These are phyloP conservation scores for Fusarium temperatum DNA, from an alignment of 2,329 filamentous ascomycete species.

Conservation along the genomic window DNA sequence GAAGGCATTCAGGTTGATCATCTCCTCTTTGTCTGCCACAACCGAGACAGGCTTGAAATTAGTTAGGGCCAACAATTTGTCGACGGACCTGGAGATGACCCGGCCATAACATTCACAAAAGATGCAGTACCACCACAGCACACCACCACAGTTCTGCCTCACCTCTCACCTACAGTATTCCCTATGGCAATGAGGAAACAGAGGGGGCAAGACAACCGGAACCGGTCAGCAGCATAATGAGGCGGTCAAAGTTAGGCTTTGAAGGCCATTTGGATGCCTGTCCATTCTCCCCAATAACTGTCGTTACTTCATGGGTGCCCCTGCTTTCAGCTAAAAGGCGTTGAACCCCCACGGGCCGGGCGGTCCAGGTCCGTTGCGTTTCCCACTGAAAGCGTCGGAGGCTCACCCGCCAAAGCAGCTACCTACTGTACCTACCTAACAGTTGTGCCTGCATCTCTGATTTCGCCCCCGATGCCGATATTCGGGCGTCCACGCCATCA, in stretches of 20 bases:
- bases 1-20: background rate
- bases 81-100: conserved; percentile 7
- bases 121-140: background rate
- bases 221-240: conserved; percentile 19
- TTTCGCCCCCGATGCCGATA: conserved; percentile 28
- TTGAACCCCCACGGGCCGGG: background rate
- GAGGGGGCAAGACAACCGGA: conserved; percentile 20
- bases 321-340: conserved; percentile 16
- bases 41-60: background rate
- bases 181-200: conserved; percentile 1
- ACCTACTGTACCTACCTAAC: too few relatives aligned
- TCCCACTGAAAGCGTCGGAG: conserved; percentile 18
- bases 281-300: background rate
- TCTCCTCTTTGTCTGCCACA: background rate
- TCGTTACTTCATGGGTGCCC: conserved; percentile 19
- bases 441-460: background rate
- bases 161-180: background rate
- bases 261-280: conserved; percentile 2
- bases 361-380: background rate
- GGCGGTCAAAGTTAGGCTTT: conserved; percentile 21
- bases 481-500: conserved; percentile 14
- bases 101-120: background rate
- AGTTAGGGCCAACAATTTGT: background rate
- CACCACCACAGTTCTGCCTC: background rate
- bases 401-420: background rate